phyloP scores from a whole-genome alignment of 1,284 basidiomycete genomes.

The Ganoderma sinense region DNA sequence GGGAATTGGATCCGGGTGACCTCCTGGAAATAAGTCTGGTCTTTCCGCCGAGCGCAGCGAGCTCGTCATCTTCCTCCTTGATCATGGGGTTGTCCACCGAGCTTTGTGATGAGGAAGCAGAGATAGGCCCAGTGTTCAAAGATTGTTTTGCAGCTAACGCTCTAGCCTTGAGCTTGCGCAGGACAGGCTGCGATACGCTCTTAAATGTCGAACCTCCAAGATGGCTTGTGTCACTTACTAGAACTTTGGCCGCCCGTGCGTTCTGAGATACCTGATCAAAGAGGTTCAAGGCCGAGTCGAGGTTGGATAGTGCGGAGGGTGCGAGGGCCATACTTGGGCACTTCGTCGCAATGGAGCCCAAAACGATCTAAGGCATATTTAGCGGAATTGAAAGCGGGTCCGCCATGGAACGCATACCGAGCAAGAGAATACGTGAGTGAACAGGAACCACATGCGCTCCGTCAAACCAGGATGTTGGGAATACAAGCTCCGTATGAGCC shows the following conservation, averaged over 20 bases:
- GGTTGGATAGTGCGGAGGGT: slow-evolving; percentile 65
- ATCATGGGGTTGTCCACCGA: slow-evolving; percentile 41
- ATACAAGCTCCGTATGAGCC: slow-evolving; percentile 66
- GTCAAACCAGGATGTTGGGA: slow-evolving; percentile 70
- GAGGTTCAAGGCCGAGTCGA: slow-evolving; percentile 66
- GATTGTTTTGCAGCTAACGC: slow-evolving; percentile 41
- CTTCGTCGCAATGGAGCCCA: slow-evolving; percentile 72
- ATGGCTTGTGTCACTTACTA: slow-evolving; percentile 49
- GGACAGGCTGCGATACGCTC: slow-evolving; percentile 54
- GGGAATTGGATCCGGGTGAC: slow-evolving; percentile 47
- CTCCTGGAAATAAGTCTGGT: slow-evolving; percentile 67
- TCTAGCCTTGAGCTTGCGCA: slow-evolving; percentile 61
- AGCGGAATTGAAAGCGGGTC: neutral
- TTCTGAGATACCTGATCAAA: slow-evolving; percentile 62
- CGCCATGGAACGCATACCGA: slow-evolving; percentile 52
- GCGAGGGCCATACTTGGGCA: slow-evolving; percentile 65
- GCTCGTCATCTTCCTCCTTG: slow-evolving; percentile 65
- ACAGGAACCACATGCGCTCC: slow-evolving; percentile 76
- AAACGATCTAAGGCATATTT: slow-evolving; percentile 57
- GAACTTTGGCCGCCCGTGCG: slow-evolving; percentile 61
- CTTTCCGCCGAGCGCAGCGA: slow-evolving; percentile 65
- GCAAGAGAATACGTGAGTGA: slow-evolving; percentile 78
- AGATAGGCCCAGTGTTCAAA: slow-evolving; percentile 9
- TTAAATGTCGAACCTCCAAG: slow-evolving; percentile 7
- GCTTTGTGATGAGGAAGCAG: slow-evolving; percentile 13